Conservation (phyloP, 345 rosid genomes). For the Passiflora organensis region DNA sequence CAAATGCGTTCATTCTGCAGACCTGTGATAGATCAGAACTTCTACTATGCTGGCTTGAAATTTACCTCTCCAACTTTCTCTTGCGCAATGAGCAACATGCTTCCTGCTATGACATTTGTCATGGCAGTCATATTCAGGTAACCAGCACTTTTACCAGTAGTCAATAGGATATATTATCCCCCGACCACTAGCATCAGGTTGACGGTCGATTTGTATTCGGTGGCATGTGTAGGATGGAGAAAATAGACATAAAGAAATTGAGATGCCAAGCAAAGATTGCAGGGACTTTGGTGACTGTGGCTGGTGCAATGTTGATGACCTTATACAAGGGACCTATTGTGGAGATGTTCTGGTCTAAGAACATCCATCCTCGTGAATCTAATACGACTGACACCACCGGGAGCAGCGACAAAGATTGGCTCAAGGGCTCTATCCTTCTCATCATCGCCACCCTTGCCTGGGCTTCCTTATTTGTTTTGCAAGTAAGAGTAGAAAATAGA, state of each 20-base stretch:
- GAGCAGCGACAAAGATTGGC: conserved; percentile 44
- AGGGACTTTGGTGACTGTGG: conserved; percentile 71
- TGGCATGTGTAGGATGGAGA: conserved; percentile 98
- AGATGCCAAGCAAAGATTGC: conserved; percentile 71
- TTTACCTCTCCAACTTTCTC: conserved; percentile 88
- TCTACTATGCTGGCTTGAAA: conserved; percentile 83
- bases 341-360: conserved; percentile 51
- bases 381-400: conserved; percentile 8
- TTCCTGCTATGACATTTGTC: conserved; percentile 78
- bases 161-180: no score
- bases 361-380: conserved; percentile 28
- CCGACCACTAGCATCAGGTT: no score
- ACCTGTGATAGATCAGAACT: conserved; percentile 96
- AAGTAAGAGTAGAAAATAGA: no score
- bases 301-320: conserved; percentile 85
- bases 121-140: conserved; percentile 67
- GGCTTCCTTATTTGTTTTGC: conserved; percentile 75
- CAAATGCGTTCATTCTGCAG: conserved; percentile 20
- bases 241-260: conserved; percentile 52
- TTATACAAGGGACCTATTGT: conserved; percentile 75
- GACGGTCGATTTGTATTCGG: neutral
- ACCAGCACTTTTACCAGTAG: no score
- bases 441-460: conserved; percentile 86
- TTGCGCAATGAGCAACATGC: conserved; percentile 84
- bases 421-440: conserved; percentile 68